Base-by-base conservation (phyloP, 1,284 basidiomycete genomes). In the Trichosporon asahii region DNA sequence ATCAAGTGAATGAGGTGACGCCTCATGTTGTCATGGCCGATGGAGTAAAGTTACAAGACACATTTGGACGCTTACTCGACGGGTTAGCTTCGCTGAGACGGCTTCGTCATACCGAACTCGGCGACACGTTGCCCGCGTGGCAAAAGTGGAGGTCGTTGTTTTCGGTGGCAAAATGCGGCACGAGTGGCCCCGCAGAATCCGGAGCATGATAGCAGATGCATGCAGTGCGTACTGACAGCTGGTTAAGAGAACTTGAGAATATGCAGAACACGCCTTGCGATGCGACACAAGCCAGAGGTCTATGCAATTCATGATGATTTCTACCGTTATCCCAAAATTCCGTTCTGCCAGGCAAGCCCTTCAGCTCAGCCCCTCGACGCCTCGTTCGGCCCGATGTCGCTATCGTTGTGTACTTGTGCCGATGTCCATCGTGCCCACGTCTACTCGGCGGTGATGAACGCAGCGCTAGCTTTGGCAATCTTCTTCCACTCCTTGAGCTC, bases 401-500 rank as follows among this genome's bases (percentile, higher is more conserved):
- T 44, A 4, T 12, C 40, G 40, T 33, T 33, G 31, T 33, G 31
- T 9, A 33, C 31, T 33, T 33, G 31, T 44, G 40, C 12, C 18
- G 40, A 11, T 44, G 15, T 12, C 40, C 11, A 44, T 18, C 40
- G 18, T n/a, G 15, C n/a, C 40, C 40, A 44, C 40, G 18, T 44
- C 40, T 35, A 66, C 15, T 35, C 31, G 12, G 65, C 65, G n/a
- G 29, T 31, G 27, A 33, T 55, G 33, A 55, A 66, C 49, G 11
- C 23, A n/a, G 31, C 65, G 4, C 29, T 9, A 6, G 65, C 65
- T 21, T 55, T 23, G 3, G 49, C 65, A 25, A 66, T 55, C 46
- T 35, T 55, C 65, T 55, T 66, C 65, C 65, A 66, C 65, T 35
- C 65, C 31, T 55, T 25, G 11, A 66, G n/a, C 49, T 66, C 65